A percentile compares a stretch with the other conserved stretches of the same genome.
phyloP scores from a whole-genome alignment of 768 basidiomycete species.

The Suillus plorans region DNA sequence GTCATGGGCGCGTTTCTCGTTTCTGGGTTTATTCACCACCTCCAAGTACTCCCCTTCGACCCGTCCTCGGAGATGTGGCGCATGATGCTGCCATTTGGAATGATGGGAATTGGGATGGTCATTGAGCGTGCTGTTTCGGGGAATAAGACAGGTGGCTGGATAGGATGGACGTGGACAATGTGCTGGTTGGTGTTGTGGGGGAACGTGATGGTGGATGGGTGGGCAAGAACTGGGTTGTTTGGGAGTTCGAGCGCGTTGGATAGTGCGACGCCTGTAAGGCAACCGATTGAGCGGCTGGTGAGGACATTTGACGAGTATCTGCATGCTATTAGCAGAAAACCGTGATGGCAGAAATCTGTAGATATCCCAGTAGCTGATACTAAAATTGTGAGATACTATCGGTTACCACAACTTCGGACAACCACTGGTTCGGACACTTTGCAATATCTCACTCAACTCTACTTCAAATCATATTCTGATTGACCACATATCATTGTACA shows the following conservation, averaged over 20 bases:
- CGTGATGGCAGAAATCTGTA: no score
- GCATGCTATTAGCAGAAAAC: background rate
- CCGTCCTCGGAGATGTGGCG: conserved; percentile 41
- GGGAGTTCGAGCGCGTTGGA: conserved; percentile 12
- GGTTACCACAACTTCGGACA: no score
- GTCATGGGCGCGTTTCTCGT: conserved; percentile 56
- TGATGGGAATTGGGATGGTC: conserved; percentile 52
- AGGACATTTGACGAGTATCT: conserved; percentile 16
- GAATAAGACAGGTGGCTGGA: conserved; percentile 26
- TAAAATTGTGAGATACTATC: background rate
- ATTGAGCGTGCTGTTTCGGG: conserved; percentile 39
- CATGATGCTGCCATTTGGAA: conserved; percentile 50
- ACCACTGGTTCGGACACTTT: no score
- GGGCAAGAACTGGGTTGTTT: conserved; percentile 13
- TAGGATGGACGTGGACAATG: conserved; percentile 38
- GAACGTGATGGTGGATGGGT: conserved; percentile 23
- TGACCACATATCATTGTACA: no score
- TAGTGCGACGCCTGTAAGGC: conserved; percentile 7
- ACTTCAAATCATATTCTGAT: no score
- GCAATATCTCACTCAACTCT: no score
- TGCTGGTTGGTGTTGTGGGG: conserved; percentile 26
- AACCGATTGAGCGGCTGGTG: conserved; percentile 12
- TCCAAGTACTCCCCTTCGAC: conserved; percentile 51
- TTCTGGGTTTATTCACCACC: conserved; percentile 57
- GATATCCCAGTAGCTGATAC: background rate